Base-by-base conservation (phyloP, 192 early-diverging fungal genomes). In the Funneliformis geosporum region DNA sequence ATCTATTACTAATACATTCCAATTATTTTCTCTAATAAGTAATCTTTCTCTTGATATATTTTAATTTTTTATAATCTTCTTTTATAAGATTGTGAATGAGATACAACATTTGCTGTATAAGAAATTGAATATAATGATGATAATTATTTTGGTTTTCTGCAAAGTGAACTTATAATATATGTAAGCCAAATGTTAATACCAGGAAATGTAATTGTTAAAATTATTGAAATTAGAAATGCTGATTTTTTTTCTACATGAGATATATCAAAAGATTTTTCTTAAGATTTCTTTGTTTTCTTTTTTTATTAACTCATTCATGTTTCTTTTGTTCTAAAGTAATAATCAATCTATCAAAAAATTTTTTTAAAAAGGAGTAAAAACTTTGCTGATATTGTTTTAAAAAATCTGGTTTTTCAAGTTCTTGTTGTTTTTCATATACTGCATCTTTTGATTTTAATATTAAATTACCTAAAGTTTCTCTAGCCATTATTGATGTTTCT, bases 141-240 rank as follows among this genome's bases (percentile, higher is more conserved):
- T 42, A 60, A 60, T 42, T 60, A 42, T 39, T 75, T 75, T 10
- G 38, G 42, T 39, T 75, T 75, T 25, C 14, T 23, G 25, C 9
- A 39, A 38, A 75, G 59, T 16, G 33, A 75, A 46, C 73, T 75
- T 55, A 75, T 11, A 61, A 60, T 23, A 42, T 75, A 33, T 8
- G 33, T 75, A 40, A 75, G 25, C 73, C 73, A 75, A 44, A 75
- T 61, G 23, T 75, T 44, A 39, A 39, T 21, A 4, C 9, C 60
- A 39, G 33, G 73, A 27, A 75, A 75, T 25, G 73, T 59, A 61
- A 75, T 75, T 25, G 16, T 61, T 12, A 75, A 39, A 46, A 75
- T 75, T 40, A 75, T 59, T 47, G 44, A 75, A 60, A 55, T 55
- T 16, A 75, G 33, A 61, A 75, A 75, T 44, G 39, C 61, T 21